phyloP scores from a whole-genome alignment of 352 stramenopile species.

The Peronospora destructor region DNA sequence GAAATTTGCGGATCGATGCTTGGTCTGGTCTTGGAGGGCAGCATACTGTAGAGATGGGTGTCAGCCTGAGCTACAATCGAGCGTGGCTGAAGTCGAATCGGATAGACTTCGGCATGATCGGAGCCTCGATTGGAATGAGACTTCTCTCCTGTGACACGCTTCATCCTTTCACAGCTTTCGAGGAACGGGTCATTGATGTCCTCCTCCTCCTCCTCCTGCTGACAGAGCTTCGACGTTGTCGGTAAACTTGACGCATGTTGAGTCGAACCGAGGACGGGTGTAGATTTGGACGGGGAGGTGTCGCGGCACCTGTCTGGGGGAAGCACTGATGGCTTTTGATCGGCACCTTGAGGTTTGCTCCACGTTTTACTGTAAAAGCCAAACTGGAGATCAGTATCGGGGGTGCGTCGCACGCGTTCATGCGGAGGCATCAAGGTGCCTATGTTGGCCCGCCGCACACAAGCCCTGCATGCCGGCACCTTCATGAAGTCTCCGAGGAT shows the following conservation, averaged over 20 bases:
- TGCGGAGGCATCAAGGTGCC: slow-evolving; percentile 20
- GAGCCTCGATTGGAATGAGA: slow-evolving; percentile 11
- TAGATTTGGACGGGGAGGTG: slow-evolving; percentile 7
- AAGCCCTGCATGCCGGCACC: slow-evolving; percentile 33
- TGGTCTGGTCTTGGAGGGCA: slow-evolving; percentile 9
- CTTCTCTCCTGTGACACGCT: slow-evolving; percentile 6
- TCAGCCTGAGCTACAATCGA: slow-evolving; percentile 10
- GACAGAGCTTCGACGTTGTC: slow-evolving; percentile 1
- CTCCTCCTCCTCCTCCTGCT: slow-evolving; percentile 5
- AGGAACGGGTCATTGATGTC: slow-evolving; percentile 5
- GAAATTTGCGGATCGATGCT: slow-evolving; percentile 7
- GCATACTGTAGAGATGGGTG: slow-evolving; percentile 3
- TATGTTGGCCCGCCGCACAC: slow-evolving; percentile 35
- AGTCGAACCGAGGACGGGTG: background rate
- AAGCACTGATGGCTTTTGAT: background rate
- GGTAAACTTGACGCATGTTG: slow-evolving; percentile 14
- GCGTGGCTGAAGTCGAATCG: slow-evolving; percentile 8
- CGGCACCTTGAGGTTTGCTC: background rate
- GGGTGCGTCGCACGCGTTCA: slow-evolving; percentile 16
- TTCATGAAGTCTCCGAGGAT: slow-evolving; percentile 44
- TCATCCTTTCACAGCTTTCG: slow-evolving; percentile 7
- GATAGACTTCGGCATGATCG: background rate
- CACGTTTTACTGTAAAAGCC: slow-evolving; percentile 11
- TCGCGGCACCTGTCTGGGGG: slow-evolving; percentile 3
- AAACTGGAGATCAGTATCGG: slow-evolving; percentile 12